Percentiles rank a stretch among this genome's conserved stretches.
These are phyloP conservation scores for Penicillium ucsense DNA, from an alignment of 495 filamentous ascomycete species.

Conservation along the genomic window DNA sequence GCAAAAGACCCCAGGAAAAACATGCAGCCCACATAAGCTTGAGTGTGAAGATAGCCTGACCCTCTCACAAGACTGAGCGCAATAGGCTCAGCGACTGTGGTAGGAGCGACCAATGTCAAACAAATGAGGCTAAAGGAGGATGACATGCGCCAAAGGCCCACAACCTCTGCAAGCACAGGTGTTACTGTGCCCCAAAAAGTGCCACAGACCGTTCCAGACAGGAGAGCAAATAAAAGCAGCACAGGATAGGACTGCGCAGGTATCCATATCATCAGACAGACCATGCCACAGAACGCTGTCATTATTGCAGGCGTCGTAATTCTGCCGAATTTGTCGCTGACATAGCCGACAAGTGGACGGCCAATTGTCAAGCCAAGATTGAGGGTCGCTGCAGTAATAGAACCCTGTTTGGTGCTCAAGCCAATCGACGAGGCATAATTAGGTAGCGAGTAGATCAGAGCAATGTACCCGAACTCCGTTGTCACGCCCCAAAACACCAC, in stretches of 20 bases:
- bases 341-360: slow-evolving; percentile 56
- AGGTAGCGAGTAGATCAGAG: slow-evolving; percentile 62
- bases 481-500: slow-evolving; percentile 55
- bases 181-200: slow-evolving; percentile 60
- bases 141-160: slow-evolving; percentile 53
- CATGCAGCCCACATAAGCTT: background rate
- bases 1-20: slow-evolving; percentile 46
- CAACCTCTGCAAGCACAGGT: slow-evolving; percentile 60
- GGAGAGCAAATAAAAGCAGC: slow-evolving; percentile 55
- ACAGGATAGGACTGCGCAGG: slow-evolving; percentile 50
- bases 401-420: slow-evolving; percentile 50
- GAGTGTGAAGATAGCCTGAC: background rate
- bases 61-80: slow-evolving; percentile 14
- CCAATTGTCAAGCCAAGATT: slow-evolving; percentile 58
- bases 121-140: slow-evolving; percentile 57
- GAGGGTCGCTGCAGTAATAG: slow-evolving; percentile 56
- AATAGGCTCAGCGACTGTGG: slow-evolving; percentile 61
- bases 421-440: slow-evolving; percentile 59
- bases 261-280: slow-evolving; percentile 61
- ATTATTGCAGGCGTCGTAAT: slow-evolving; percentile 56
- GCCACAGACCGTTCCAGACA: slow-evolving; percentile 53
- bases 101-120: slow-evolving; percentile 53
- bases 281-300: slow-evolving; percentile 51
- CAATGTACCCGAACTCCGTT: slow-evolving; percentile 60
- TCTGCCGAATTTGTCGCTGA: slow-evolving; percentile 55